phyloP scores from a whole-genome alignment of 2,329 filamentous ascomycete species.

The Colletotrichum truncatum region DNA sequence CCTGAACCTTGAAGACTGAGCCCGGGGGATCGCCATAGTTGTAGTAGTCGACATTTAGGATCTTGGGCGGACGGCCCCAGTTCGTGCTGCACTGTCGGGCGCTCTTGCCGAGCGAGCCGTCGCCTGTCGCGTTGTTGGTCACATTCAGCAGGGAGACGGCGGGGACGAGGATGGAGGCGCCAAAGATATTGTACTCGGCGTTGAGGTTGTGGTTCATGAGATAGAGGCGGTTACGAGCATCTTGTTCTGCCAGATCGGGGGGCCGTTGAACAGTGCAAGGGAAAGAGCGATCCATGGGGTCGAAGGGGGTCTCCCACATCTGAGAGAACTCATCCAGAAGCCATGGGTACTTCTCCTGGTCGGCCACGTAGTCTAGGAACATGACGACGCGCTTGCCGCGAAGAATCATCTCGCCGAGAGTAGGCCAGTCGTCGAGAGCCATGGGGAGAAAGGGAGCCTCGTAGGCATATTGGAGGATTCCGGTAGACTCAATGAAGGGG shows the following conservation, averaged over 20 bases:
- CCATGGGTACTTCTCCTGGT: conserved; percentile 83
- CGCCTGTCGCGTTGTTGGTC: conserved; percentile 74
- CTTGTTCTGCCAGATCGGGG: conserved; percentile 64
- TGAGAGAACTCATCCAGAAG: conserved; percentile 88
- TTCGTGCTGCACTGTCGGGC: conserved; percentile 67
- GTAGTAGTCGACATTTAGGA: conserved; percentile 88
- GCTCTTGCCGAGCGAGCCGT: conserved; percentile 72
- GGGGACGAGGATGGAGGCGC: conserved; percentile 73
- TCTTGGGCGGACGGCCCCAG: conserved; percentile 78
- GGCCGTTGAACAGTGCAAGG: conserved; percentile 84
- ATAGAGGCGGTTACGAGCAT: conserved; percentile 73
- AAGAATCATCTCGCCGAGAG: conserved; percentile 79
- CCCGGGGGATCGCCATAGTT: conserved; percentile 73
- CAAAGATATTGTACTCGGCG: conserved; percentile 74
- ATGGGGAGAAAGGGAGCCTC: conserved; percentile 76
- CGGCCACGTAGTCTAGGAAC: conserved; percentile 86
- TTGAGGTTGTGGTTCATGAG: conserved; percentile 94
- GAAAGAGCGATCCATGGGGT: conserved; percentile 70
- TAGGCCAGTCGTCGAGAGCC: conserved; percentile 82
- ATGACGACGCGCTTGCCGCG: conserved; percentile 76
- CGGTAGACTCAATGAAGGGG: conserved; percentile 74
- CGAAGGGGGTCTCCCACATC: conserved; percentile 92
- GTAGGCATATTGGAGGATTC: conserved; percentile 79
- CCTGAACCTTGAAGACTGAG: conserved; percentile 80
- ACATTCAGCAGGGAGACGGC: conserved; percentile 74